Percentiles rank a stretch among this genome's conserved stretches.
Evolutionary conservation across 2,329 filamentous ascomycete genomes (phyloP).

Genomic region (Botryosphaeria dothidea): DNA sequence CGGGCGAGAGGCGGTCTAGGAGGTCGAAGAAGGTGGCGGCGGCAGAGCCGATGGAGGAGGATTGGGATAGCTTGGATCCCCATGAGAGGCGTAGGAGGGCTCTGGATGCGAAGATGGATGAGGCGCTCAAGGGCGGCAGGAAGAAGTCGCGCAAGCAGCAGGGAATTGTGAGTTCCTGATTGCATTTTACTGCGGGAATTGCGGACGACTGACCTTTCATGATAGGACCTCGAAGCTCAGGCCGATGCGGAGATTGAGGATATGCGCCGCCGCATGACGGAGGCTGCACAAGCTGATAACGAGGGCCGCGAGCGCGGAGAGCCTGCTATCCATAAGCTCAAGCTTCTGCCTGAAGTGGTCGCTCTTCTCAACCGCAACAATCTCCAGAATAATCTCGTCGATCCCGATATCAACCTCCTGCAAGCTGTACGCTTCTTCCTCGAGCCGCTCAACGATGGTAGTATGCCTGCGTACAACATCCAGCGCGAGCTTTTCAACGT

Average conservation of each 20-base stretch:
- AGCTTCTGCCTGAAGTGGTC: slow-evolving; percentile 88
- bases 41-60: slow-evolving; percentile 53
- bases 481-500: slow-evolving; percentile 90
- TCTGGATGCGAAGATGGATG: slow-evolving; percentile 84
- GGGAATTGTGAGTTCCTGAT: slow-evolving; percentile 68
- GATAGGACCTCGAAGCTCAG: slow-evolving; percentile 81
- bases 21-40: slow-evolving; percentile 40
- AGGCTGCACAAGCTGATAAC: slow-evolving; percentile 84
- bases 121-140: slow-evolving; percentile 81
- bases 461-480: slow-evolving; percentile 93
- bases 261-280: slow-evolving; percentile 87
- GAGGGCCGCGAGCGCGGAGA: slow-evolving; percentile 74
- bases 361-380: slow-evolving; percentile 87
- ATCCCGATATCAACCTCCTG: slow-evolving; percentile 92
- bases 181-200: neutral
- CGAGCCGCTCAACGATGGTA: slow-evolving; percentile 91
- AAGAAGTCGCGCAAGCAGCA: slow-evolving; percentile 75
- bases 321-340: slow-evolving; percentile 89
- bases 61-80: slow-evolving; percentile 77
- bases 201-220: slow-evolving; percentile 22
- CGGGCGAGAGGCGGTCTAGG: slow-evolving; percentile 54
- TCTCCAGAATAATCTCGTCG: slow-evolving; percentile 79
- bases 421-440: slow-evolving; percentile 97
- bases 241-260: slow-evolving; percentile 87
- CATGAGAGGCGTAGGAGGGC: slow-evolving; percentile 84